Base-by-base conservation (phyloP, 495 filamentous ascomycete genomes). In the Penicillium angulare region DNA sequence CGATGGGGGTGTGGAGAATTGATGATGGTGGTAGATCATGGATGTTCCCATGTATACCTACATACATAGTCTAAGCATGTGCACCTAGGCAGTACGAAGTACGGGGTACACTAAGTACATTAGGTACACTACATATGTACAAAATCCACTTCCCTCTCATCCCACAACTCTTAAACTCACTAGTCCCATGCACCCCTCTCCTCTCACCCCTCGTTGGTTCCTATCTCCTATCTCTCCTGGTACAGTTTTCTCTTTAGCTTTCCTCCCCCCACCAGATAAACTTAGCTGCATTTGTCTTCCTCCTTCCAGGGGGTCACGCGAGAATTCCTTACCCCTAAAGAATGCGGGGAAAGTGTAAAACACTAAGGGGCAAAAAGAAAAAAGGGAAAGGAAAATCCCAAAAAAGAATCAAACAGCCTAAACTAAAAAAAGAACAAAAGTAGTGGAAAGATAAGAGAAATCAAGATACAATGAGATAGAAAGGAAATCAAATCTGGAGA, bases 281-380 rank as follows among this genome's bases (percentile, higher is more conserved):
- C 41, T 38, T 45, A 46, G 41, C 33, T 36, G 49, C 49, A 44
- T n/a, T 36, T 26, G 27, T 20, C 6, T 15, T 34, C 8, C 34
- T 38, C 8, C n/a, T 16, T 35, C 12, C 3, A 38, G 12, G 48
- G 21, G 43, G 48, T 56, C 53, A 56, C 53, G 53, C 42, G 48
- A 50, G 34, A 24, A 50, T n/a, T 18, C 36, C 10, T 2, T 15
- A 18, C 38, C 38, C 21, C 7, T 23, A 22, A 26, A 15, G 24
- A 41, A 41, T 41, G 38, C 38, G 38, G 38, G 38, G 38, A 41
- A 38, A 10, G 12, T 17, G 9, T 5, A 13, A 5, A 21, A 7
- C 5, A 41, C 33, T 35, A 5, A 2, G 16, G 33, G n/a, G 33
- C 16, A 35, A 15, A 35, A 35, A 13, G 16, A 35, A 2, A 13